Evolutionary conservation across 768 basidiomycete genomes (phyloP).

Genomic region (Amanita pallidorosea): DNA sequence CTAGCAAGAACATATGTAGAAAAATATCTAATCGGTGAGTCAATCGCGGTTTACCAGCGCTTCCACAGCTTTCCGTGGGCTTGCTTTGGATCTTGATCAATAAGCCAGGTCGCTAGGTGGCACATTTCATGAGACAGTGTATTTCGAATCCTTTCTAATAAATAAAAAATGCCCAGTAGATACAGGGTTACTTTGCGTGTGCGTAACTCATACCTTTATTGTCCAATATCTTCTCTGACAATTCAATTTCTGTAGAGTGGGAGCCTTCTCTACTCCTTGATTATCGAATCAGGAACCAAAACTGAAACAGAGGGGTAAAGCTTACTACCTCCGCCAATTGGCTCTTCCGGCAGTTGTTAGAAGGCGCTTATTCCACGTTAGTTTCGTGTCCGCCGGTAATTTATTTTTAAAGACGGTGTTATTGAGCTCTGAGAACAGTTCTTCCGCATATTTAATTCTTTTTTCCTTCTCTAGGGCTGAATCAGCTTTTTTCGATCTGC

Average conservation of each 20-base stretch:
- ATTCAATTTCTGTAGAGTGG: constrained; percentile 56
- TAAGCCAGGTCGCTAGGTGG: constrained; percentile 80
- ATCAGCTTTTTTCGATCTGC: constrained; percentile 28
- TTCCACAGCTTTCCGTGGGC: constrained; percentile 68
- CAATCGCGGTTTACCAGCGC: constrained; percentile 38
- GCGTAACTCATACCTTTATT: constrained; percentile 42
- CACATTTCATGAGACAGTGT: constrained; percentile 91
- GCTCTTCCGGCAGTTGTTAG: constrained; percentile 64
- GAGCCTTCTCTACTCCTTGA: constrained; percentile 45
- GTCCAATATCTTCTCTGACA: constrained; percentile 78
- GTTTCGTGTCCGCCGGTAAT: constrained; percentile 41
- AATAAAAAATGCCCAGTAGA: background rate
- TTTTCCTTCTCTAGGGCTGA: constrained; percentile 31
- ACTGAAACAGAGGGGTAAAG: background rate
- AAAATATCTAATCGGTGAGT: background rate
- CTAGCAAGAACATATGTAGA: constrained; percentile 21
- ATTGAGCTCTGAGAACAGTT: constrained; percentile 56
- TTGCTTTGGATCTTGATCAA: constrained; percentile 59
- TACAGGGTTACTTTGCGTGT: background rate
- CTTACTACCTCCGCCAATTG: constrained; percentile 44
- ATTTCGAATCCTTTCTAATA: constrained; percentile 73
- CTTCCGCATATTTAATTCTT: constrained; percentile 41
- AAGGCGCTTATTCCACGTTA: constrained; percentile 60
- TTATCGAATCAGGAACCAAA: constrained; percentile 3
- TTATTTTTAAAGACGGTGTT: constrained; percentile 38